Conservation (phyloP, 352 stramenopile species). For the Globisporangium nodosum region DNA sequence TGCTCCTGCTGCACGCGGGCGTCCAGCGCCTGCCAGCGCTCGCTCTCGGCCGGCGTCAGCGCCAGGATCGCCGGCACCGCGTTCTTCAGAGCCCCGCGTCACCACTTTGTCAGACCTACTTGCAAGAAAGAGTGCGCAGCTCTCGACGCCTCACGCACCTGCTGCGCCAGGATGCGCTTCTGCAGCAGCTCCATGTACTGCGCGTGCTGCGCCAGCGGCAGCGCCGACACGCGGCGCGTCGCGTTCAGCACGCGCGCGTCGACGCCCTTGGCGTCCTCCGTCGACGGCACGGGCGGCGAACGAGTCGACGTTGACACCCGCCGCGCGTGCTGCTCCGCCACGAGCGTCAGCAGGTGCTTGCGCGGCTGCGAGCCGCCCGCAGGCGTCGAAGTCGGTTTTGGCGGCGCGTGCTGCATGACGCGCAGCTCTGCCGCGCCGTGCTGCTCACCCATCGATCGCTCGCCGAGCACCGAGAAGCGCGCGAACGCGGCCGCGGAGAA, state of each 20-base stretch:
- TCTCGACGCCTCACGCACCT: conserved; percentile 19
- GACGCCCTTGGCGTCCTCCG: conserved; percentile 10
- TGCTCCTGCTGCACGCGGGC: conserved; percentile 31
- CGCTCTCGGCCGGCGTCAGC: conserved; percentile 33
- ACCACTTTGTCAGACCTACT: too few species aligned
- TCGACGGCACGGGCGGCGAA: background rate
- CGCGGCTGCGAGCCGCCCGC: background rate
- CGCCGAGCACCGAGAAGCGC: conserved; percentile 25
- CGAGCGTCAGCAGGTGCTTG: conserved; percentile 29
- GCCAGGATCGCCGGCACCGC: conserved; percentile 55
- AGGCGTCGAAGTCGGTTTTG: background rate
- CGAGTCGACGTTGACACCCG: too few species aligned
- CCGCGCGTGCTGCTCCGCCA: conserved; percentile 13
- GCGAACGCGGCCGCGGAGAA: conserved; percentile 35
- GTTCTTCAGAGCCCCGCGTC: conserved; percentile 15
- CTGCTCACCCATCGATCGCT: conserved; percentile 14
- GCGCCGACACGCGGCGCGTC: conserved; percentile 33
- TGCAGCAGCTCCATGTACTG: conserved; percentile 40
- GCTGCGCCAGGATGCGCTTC: conserved; percentile 34
- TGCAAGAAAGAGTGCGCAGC: too few species aligned
- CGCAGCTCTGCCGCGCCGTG: conserved; percentile 25
- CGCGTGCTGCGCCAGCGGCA: conserved; percentile 46
- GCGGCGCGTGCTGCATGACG: conserved; percentile 14
- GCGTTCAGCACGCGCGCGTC: conserved; percentile 23
- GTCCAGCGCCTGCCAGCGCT: conserved; percentile 34